Evolutionary conservation across 768 basidiomycete species (phyloP), one percentile per base, ranked within the genome.

Genomic region (Mycena chlorophos): DNA sequence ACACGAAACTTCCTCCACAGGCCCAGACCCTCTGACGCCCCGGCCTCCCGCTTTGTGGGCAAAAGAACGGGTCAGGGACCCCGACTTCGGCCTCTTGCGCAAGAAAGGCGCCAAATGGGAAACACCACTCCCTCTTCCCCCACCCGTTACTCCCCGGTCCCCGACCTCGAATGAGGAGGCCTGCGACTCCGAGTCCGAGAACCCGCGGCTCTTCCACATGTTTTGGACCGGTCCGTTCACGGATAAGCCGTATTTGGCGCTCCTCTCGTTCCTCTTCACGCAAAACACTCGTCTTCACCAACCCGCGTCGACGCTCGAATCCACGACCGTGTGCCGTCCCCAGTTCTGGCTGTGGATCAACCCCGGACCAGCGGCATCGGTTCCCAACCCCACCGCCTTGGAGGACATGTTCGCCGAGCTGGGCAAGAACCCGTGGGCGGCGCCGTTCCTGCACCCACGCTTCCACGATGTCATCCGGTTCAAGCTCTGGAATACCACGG

Each of bases 311-410:
- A 75, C 0, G 43, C 60, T 3, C 73, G 45, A 46, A 27, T 46
- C 81, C 49, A 63, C 82, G 1, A 64, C 67, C 2, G 78, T 85
- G 23, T 98, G 94, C 68, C 84, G 90, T 10, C 91, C 95, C 0
- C 85, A 95, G 66, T 90, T 97, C 70, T 96, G 92, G 92, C 70
- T 97, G 49, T 97, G 95, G 95, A 91, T 97, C 68, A 96, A 95
- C 65, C 94, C 93, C 14, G 92, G 92, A 22, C 92, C 93, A 16
- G 94, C 93, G 2, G 91, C 92, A 5, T 76, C 86, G 29, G 78
- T 91, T 1, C 90, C 91, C 0, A 91, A 93, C 63, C 89, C 89
- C 0, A 81, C 76, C 17, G 94, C 91, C 2, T 68, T 87, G 47
- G 75, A 74, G 51, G 89, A 94, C 65, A 95, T 98, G 93, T 91